Evolutionary conservation across 306 rosid genomes (phyloP), one percentile per base, ranked within the genome.

Genomic region (Cicer cuneatum): DNA sequence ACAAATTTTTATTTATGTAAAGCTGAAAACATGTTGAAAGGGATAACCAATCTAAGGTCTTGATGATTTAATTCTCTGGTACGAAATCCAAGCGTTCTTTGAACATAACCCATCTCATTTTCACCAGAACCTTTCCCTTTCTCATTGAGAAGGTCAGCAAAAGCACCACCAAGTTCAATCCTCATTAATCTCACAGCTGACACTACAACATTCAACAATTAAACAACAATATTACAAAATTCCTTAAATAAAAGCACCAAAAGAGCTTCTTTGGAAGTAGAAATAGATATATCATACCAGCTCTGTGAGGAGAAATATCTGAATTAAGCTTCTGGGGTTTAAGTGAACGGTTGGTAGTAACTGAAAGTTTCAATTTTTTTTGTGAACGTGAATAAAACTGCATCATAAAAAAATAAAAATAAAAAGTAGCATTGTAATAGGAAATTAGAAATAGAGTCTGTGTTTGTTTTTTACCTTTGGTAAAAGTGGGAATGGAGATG

Each of bases 121-220:
- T 88, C 93, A 78, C 98, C 98, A 15, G 96, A 92, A 71, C 98
- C 98, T 74, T 92, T 92, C 77, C 98, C 98, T 82, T 84, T 90
- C 85, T 90, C 98, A 68, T 92, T 92, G 43, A 92, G 85, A 84
- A 92, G 98, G 71, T 88, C 98, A 78, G 96, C 98, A 88, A 88
- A 92, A 75, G 98, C 96, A 81, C 98, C 96, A 11, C 98, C 98
- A 47, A 90, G 48, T 84, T 92, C 96, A 85, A 92, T 88, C 47
- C 98, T 81, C 98, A 92, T 92, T 80, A 92, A 76, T 49, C 98
- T 88, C 83, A 92, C 98, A 0, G 89, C 93, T 48, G 98, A 90
- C 78, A 85, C 97, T 92, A 53, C 40, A 68, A 56, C 18, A 69
- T 60, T 45, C 54, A 67, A 49, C 15, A 56, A 69, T 45, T 33